phyloP scores from a whole-genome alignment of 257 asterid genomes.

The Plantago ovata region DNA sequence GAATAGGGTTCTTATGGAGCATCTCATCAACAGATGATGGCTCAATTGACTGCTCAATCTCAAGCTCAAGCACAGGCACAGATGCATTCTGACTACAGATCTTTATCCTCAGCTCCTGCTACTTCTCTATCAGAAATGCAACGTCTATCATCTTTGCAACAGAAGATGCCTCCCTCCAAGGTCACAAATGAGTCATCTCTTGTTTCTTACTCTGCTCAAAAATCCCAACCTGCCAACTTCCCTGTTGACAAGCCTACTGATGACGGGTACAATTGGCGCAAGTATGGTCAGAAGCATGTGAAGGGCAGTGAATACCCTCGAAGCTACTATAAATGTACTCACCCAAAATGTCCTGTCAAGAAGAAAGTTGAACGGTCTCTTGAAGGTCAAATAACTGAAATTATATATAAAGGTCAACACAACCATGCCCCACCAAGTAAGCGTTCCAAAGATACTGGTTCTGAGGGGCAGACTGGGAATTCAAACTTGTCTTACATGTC shows the following conservation, averaged over 20 bases:
- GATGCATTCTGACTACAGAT: constrained; percentile 26
- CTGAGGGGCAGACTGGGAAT: constrained; percentile 40
- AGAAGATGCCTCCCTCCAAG: constrained; percentile 30
- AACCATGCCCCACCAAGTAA: constrained; percentile 55
- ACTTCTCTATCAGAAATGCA: constrained; percentile 27
- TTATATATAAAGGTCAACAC: constrained; percentile 78
- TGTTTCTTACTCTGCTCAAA: constrained; percentile 38
- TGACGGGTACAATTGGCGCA: constrained; percentile 70
- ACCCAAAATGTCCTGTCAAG: constrained; percentile 64
- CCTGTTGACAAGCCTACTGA: constrained; percentile 54
- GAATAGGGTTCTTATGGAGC: constrained; percentile 44
- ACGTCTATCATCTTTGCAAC: constrained; percentile 24
- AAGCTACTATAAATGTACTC: constrained; percentile 73
- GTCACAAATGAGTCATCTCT: constrained; percentile 33
- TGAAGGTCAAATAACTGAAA: constrained; percentile 66
- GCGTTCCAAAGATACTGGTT: constrained; percentile 46
- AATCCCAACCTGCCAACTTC: constrained; percentile 34
- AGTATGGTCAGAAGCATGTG: constrained; percentile 71
- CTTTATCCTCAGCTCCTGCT: constrained; percentile 34
- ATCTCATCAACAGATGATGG: constrained; percentile 47
- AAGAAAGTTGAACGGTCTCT: constrained; percentile 68
- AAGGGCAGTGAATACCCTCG: constrained; percentile 68
- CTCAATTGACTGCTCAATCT: constrained; percentile 44
- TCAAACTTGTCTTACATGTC: constrained; percentile 25
- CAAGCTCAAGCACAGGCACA: constrained; percentile 19